Evolutionary conservation across 2,329 filamentous ascomycete genomes (phyloP).

Genomic region (Aspergillus pseudotamarii): DNA sequence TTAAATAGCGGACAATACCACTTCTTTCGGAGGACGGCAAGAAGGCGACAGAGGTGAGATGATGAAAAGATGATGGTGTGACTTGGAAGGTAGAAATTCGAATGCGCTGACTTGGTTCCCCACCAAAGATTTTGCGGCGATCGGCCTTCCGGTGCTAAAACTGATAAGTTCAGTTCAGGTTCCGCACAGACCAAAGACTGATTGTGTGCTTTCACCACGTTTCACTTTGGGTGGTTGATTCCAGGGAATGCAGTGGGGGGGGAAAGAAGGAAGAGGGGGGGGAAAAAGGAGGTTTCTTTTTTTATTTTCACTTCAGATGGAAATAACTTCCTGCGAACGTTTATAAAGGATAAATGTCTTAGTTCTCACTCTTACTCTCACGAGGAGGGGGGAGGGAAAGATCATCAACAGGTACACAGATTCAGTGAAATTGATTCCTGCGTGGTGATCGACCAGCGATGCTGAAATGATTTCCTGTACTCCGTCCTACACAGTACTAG

Average conservation of each 20-base stretch:
- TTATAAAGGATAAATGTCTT: no score
- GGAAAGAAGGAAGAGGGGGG: no score
- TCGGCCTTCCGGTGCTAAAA: slow-evolving; percentile 23
- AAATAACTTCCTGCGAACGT: no score
- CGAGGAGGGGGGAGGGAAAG: background rate
- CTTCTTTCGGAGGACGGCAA: background rate
- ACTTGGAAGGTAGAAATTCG: slow-evolving; percentile 20
- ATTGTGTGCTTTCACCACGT: slow-evolving; percentile 1
- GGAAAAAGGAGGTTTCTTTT: no score
- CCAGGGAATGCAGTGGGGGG: background rate
- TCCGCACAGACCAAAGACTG: slow-evolving; percentile 21
- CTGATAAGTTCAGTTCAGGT: slow-evolving; percentile 5
- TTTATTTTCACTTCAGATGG: no score
- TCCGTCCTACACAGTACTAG: slow-evolving; percentile 3
- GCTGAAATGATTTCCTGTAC: background rate
- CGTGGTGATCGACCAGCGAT: background rate
- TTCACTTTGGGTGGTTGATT: slow-evolving; percentile 1
- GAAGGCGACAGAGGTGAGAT: slow-evolving; percentile 2
- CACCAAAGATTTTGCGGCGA: slow-evolving; percentile 30
- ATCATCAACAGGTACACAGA: background rate
- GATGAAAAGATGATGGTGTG: slow-evolving; percentile 14
- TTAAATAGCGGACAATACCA: background rate
- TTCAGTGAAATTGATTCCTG: background rate
- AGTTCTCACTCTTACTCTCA: background rate
- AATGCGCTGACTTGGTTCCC: slow-evolving; percentile 22